Evolutionary conservation across 2,329 filamentous ascomycete genomes (phyloP).

Genomic region (Nigrospora osmanthi): DNA sequence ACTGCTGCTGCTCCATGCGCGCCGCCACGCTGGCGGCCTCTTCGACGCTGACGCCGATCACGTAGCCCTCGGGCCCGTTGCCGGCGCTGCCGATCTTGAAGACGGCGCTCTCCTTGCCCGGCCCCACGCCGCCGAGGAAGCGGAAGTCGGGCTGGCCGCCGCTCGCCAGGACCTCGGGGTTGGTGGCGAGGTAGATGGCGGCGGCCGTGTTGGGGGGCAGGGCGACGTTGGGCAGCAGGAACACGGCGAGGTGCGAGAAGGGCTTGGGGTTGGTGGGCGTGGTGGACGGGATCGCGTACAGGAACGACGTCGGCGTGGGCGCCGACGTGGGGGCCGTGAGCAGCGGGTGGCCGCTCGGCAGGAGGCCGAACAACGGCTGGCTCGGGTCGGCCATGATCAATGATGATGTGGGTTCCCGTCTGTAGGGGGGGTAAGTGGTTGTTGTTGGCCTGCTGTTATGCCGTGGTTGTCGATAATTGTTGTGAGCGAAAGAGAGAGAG

Average conservation of each 20-base stretch:
- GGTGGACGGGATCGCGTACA: slow-evolving; percentile 7
- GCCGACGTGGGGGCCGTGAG: slow-evolving; percentile 45
- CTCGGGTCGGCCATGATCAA: slow-evolving; percentile 4
- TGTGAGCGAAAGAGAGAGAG: too few species aligned
- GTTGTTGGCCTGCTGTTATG: too few species aligned
- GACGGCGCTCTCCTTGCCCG: slow-evolving; percentile 85
- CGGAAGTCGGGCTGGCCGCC: slow-evolving; percentile 55
- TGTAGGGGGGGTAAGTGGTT: too few species aligned
- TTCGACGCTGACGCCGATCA: slow-evolving; percentile 79
- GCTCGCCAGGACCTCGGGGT: slow-evolving; percentile 25
- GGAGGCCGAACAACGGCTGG: slow-evolving; percentile 44
- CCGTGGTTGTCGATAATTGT: too few species aligned
- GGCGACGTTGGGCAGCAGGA: slow-evolving; percentile 70
- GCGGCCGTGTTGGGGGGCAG: slow-evolving; percentile 74
- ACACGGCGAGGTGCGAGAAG: slow-evolving; percentile 81
- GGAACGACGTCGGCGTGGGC: slow-evolving; percentile 21
- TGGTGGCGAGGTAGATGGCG: slow-evolving; percentile 73
- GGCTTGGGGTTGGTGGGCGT: slow-evolving; percentile 24
- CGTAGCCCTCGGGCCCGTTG: slow-evolving; percentile 35
- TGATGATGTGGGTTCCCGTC: neutral
- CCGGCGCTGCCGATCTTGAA: slow-evolving; percentile 58
- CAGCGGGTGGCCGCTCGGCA: slow-evolving; percentile 52
- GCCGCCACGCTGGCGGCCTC: slow-evolving; percentile 62
- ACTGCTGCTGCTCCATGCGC: slow-evolving; percentile 43
- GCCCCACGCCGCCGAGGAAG: slow-evolving; percentile 82